Base-by-base conservation (phyloP, 2,329 filamentous ascomycete genomes). In the Acrodontium crateriforme region DNA sequence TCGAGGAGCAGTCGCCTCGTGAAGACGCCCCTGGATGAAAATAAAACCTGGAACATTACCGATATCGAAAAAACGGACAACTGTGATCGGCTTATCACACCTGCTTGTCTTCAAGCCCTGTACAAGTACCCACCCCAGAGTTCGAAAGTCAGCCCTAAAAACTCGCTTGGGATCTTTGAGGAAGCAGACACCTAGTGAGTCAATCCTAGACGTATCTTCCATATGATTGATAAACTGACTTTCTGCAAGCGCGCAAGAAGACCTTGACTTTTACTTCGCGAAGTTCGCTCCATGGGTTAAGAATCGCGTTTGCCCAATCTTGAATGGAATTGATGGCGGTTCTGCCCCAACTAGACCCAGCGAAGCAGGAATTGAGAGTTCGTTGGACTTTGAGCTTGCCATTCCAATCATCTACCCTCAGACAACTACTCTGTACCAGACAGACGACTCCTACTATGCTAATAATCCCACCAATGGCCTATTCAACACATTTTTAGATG, bases 371-470 rank as follows among this genome's bases (percentile, higher is more conserved):
- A 24, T 47, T 8, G 62, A 66, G 33, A 50, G 58, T 3, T 56
- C 60, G 20, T 55, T 69, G 9, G 65, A 69, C 40, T 64, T 67
- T 30, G 47, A 65, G 55, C 33, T 46, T 44, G 62, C 58, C 1
- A 62, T 61, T 31, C 60, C 63, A 1, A 49, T 69, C 30, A 60
- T 69, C 39, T 67, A 59, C 44, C 65, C 65, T 2, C 63, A 68
- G 38, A 54, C 55, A 20, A 47, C 59, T 0, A 57, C 60, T n/a
- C 49, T 65, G 22, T 66, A 57, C 43, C 60, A 65, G 42, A 58
- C 59, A 0, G 64, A 67, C 29, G 45, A 51, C 25, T 33, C 43
- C 7, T 49, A 41, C 31, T 46, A 49, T 29, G 41, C 42, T 12
- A 65, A 44, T 32, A 57, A 23, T 52, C 53, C 38, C 10, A 36